Evolutionary conservation across 2,329 filamentous ascomycete species (phyloP), one percentile per base, ranked within the genome.

Genomic region (Fusarium sp.): DNA sequence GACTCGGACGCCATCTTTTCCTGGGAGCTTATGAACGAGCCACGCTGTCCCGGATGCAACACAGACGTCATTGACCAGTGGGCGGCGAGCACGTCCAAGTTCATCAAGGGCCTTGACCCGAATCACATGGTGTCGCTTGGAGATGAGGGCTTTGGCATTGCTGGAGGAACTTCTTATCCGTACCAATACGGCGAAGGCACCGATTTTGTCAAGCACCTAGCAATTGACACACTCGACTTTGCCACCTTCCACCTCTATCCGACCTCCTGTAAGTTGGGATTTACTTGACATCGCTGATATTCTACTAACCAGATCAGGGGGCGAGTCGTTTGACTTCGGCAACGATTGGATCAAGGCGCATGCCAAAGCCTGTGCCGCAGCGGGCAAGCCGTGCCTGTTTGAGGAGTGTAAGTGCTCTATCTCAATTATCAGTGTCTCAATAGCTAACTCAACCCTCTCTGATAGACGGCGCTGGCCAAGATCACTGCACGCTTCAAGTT

Each of bases 81-180:
- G 91, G 89, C 89, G 16, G 80, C 82, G 41, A 78, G 78, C 4
- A 56, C 57, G 16, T 71, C 68, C 6, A 88, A 85, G 3, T 92
- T 91, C 75, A 87, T 92, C 78, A 92, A 92, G 78, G 85, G 82
- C 12, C 81, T 92, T 12, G 90, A 92, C 74, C 70, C 84, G 1
- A 79, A 86, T 58, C 90, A 92, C 78, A 86, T 92, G 28, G 65
- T 54, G 11, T 27, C 62, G 6, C 50, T 51, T n/a, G 50, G 62
- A 46, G 56, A 51, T 27, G 51, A 61, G 46, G 51, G 62, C 15
- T 40, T 63, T 12, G 62, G 62, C 8, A 30, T 60, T 12, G 28
- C 55, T n/a, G 36, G 84, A 2, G 87, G 88, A 50, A 83, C 80
- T 12, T 81, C 80, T 48, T 89, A 88, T 70, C 86, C 86, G 6